Evolutionary conservation across 805 yeast species (phyloP), one percentile per base, ranked within the genome.

Genomic region (Ogataea parapolymorpha): DNA sequence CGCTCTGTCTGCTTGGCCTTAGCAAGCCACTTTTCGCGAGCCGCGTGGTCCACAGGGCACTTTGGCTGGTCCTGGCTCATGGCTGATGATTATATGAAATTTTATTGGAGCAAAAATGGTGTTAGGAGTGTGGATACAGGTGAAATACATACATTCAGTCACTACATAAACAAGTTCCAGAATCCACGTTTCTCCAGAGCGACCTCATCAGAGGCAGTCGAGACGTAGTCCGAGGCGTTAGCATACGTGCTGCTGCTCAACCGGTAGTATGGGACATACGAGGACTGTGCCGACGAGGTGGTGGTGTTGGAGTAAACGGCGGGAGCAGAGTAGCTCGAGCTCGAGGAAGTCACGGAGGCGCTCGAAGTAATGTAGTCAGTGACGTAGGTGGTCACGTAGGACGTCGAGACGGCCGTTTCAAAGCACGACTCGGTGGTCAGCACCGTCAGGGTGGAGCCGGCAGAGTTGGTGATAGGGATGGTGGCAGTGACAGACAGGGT

Each of bases 31-130:
- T 68, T 69, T 29, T 72, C 72, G 43, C 85, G 63, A 4, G 85
- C 71, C n/a, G 59, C 59, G 46, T 75, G 84, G 50, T 80, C 85
- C 15, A 85, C 90, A 1, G 91, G 91, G 54, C 91, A 85, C 44
- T 66, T 69, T 8, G 59, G 56, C 26, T 55, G 55, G 26, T 54
- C 61, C 3, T 48, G 46, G 20, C 40, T 45, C 51, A 47, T 49
- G 29, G 25, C n/a, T 47, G 48, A 50, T 48, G 44, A 50, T 43
- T 45, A 28, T 42, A 40, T 18, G 33, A 17, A 25, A 13, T 43
- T 39, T 46, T n/a, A 50, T 48, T 48, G 53, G 37, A 34, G 20
- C 23, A 27, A 15, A 13, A 12, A 18, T 23, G 35, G 39, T 29
- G 28, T 17, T 15, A 41, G 22, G 35, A 16, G 39, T 15, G 20